Percentiles rank a stretch among this genome's conserved stretches.
Evolutionary conservation across 2,329 filamentous ascomycete genomes (phyloP).

Genomic region (Trichoderma citrinoviride): DNA sequence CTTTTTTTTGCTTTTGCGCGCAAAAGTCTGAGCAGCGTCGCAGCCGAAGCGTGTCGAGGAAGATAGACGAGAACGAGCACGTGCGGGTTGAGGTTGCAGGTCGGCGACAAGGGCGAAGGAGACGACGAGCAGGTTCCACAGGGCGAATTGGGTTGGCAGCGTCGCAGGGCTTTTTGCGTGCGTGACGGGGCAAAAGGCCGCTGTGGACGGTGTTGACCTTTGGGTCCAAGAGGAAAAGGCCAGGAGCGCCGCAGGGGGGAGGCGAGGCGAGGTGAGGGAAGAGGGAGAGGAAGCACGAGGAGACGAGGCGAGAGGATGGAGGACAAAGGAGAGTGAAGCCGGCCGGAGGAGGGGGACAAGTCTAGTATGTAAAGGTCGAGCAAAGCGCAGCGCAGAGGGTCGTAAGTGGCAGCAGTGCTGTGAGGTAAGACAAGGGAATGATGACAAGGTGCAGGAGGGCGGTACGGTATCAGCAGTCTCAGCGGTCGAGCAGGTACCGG

Average conservation of each 20-base stretch:
- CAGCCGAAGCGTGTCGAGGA: slow-evolving; percentile 3
- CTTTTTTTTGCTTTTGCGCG: no score
- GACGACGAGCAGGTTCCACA: slow-evolving; percentile 9
- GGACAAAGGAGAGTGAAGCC: slow-evolving; percentile 20
- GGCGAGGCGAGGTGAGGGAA: slow-evolving; percentile 29
- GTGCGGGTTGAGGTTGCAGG: slow-evolving; percentile 1
- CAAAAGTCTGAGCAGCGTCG: background rate
- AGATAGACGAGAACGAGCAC: slow-evolving; percentile 1
- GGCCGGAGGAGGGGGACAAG: slow-evolving; percentile 22
- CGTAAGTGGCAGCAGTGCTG: slow-evolving; percentile 16
- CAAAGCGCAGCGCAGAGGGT: slow-evolving; percentile 2
- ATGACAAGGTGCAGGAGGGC: slow-evolving; percentile 23
- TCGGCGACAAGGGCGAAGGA: slow-evolving; percentile 6
- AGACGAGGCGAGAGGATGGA: slow-evolving; percentile 23
- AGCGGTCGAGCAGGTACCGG: background rate
- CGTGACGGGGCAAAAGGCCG: slow-evolving; percentile 16
- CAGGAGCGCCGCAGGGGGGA: slow-evolving; percentile 23
- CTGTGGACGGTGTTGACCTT: slow-evolving; percentile 21
- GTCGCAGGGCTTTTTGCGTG: slow-evolving; percentile 9
- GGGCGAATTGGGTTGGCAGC: background rate
- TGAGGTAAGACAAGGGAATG: slow-evolving; percentile 21
- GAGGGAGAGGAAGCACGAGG: slow-evolving; percentile 23
- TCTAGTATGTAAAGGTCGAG: slow-evolving; percentile 19
- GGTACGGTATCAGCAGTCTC: slow-evolving; percentile 6
- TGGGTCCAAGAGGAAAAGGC: slow-evolving; percentile 17